Evolutionary conservation across 371 early-diverging fungal species (phyloP).

Genomic region (Syncephalastrum racemosum): DNA sequence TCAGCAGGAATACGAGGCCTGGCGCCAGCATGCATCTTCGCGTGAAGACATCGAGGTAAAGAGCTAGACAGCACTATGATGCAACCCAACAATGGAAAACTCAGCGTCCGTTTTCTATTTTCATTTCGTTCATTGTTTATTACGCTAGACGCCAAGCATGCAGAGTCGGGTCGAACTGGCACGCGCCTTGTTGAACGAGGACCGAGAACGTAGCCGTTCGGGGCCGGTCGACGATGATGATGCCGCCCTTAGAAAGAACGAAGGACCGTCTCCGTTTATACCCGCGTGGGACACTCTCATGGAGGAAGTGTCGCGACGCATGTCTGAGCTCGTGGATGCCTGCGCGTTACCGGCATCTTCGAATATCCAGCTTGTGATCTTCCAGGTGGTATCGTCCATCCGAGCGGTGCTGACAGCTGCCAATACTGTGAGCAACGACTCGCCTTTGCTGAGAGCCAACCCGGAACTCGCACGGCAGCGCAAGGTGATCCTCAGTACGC

Average conservation of each 20-base stretch:
- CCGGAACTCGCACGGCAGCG: slow-evolving; percentile 46
- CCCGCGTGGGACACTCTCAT: slow-evolving; percentile 17
- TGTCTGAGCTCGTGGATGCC: slow-evolving; percentile 30
- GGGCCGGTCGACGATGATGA: slow-evolving; percentile 5
- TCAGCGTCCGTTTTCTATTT: not conserved
- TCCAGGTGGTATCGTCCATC: slow-evolving; percentile 39
- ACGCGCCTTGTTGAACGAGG: slow-evolving; percentile 31
- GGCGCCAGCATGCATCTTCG: slow-evolving; percentile 19
- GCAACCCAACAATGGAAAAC: slow-evolving; percentile 2
- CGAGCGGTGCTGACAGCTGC: slow-evolving; percentile 39
- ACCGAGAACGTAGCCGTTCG: slow-evolving; percentile 16
- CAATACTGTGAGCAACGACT: slow-evolving; percentile 44
- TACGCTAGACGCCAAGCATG: too few relatives aligned
- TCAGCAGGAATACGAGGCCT: slow-evolving; percentile 27
- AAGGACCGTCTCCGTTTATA: not conserved
- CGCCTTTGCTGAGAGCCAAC: slow-evolving; percentile 30
- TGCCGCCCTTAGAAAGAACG: slow-evolving; percentile 5
- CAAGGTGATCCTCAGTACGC: slow-evolving; percentile 29
- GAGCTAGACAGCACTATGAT: too few relatives aligned
- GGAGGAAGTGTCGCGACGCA: slow-evolving; percentile 15
- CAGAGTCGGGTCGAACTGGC: slow-evolving; percentile 29
- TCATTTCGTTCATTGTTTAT: too few relatives aligned
- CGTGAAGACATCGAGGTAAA: too few relatives aligned
- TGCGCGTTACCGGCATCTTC: slow-evolving; percentile 6
- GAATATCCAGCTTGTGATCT: slow-evolving; percentile 25